phyloP scores from a whole-genome alignment of 495 filamentous ascomycete genomes.

The Neurospora sp. region DNA sequence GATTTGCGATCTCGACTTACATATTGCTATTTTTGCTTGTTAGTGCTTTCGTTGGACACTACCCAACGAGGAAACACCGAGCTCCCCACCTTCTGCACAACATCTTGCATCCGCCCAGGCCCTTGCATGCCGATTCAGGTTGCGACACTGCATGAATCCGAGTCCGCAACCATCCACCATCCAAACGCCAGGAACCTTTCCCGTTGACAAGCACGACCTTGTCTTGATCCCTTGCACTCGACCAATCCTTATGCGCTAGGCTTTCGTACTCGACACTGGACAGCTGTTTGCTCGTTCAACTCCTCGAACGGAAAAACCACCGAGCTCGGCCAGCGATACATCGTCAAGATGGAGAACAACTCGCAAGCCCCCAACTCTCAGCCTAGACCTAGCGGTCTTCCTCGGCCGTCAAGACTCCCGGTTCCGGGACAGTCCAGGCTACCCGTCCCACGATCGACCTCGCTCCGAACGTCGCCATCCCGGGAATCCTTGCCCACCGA shows the following conservation, averaged over 20 bases:
- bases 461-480: slow-evolving; percentile 21
- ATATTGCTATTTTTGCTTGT: neutral
- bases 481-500: slow-evolving; percentile 15
- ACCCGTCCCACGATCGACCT: slow-evolving; percentile 18
- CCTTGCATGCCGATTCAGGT: neutral
- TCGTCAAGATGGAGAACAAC: slow-evolving; percentile 26
- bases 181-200: neutral
- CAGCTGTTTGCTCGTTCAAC: neutral
- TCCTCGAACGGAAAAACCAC: neutral
- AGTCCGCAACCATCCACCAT: neutral
- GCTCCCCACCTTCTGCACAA: neutral
- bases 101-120: neutral
- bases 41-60: neutral
- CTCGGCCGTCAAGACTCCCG: slow-evolving; percentile 16
- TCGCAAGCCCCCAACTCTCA: slow-evolving; percentile 3
- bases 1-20: neutral
- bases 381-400: slow-evolving; percentile 16
- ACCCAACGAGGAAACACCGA: neutral
- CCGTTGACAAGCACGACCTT: neutral
- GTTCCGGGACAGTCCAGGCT: slow-evolving; percentile 21
- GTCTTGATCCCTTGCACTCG: neutral
- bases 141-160: neutral
- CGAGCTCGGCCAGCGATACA: neutral
- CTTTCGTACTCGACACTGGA: neutral
- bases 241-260: neutral